Base-by-base conservation (phyloP, 1,284 basidiomycete species). In the Tilletia horrida region DNA sequence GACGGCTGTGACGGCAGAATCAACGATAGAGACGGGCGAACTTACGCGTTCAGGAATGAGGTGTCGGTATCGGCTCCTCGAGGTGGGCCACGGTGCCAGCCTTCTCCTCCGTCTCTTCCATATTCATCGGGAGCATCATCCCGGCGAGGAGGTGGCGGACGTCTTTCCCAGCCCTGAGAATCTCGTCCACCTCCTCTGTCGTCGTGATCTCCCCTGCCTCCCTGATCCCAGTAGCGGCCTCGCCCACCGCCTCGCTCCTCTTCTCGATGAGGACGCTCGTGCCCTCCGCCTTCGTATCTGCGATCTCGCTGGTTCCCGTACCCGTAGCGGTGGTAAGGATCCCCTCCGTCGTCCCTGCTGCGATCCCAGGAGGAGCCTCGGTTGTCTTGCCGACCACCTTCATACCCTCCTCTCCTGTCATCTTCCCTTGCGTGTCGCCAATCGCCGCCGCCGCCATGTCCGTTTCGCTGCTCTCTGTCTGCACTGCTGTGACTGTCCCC, bases 31-130 rank as follows among this genome's bases (percentile, higher is more conserved):
- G n/a, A n/a, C n/a, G n/a, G n/a, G n/a, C n/a, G n/a, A n/a, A 21
- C 55, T 59, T 14, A 59, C 55, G 55, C 27, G 27, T 31, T 40
- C 25, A 59, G 55, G 16, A 59, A 59, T 16, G 55, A 59, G 4
- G 31, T 7, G n/a, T 59, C 55, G 35, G 35, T 40, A 40, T 31
- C 23, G 11, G 13, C 55, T 31, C 55, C 55, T 14, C 55, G 55
- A 14, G 55, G 55, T 2, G 55, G 29, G 35, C 55, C 55, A 11
- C 55, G 23, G 7, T 59, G 27, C 55, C 27, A 35, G 14, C 55
- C 25, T 9, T 7, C 27, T 4, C 55, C 55, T 9, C 55, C 50
- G 50, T 55, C 50, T 25, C 50, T 7, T 25, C 50, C 14, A 27
- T 55, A 27, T 6, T 25, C 50, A 27, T 55, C n/a, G 7, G n/a